A percentile compares a stretch with the other conserved stretches of the same genome.
phyloP scores from a whole-genome alignment of 345 rosid species.

The Euphorbia tirucalli region DNA sequence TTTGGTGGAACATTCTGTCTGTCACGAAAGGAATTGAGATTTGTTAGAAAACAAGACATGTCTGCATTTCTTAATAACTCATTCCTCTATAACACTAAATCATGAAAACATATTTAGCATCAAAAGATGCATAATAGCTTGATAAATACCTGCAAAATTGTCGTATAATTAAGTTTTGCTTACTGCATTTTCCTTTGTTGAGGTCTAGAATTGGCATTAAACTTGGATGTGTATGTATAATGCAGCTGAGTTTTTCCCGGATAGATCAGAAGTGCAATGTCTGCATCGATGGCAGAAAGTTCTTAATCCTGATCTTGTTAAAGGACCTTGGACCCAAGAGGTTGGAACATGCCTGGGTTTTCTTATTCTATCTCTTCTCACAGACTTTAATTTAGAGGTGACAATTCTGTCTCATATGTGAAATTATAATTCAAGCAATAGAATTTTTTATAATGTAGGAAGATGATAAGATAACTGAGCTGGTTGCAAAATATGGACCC shows the following conservation, averaged over 20 bases:
- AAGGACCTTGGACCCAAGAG: conserved; percentile 99
- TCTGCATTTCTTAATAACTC: neutral
- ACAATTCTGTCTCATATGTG: conserved; percentile 13
- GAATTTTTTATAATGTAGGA: conserved; percentile 49
- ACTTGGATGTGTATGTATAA: neutral
- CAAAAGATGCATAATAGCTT: neutral
- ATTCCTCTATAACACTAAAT: neutral
- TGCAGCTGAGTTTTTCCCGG: conserved; percentile 82
- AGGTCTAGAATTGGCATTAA: neutral
- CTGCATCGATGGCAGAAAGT: conserved; percentile 99
- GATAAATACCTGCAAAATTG: neutral
- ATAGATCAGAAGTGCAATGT: conserved; percentile 97
- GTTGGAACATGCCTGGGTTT: conserved; percentile 29
- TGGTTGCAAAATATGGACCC: conserved; percentile 76
- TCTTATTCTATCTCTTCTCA: conserved; percentile 15
- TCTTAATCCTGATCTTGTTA: conserved; percentile 89
- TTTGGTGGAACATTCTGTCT: neutral
- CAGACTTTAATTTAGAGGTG: neutral
- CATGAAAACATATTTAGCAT: conserved; percentile 1
- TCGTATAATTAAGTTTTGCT: neutral
- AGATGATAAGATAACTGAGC: conserved; percentile 79
- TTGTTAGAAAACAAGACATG: neutral
- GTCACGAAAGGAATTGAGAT: neutral
- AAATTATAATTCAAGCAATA: conserved; percentile 10
- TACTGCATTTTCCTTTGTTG: neutral